phyloP scores from a whole-genome alignment of 257 asterid species.

The Fraxinus anomala region DNA sequence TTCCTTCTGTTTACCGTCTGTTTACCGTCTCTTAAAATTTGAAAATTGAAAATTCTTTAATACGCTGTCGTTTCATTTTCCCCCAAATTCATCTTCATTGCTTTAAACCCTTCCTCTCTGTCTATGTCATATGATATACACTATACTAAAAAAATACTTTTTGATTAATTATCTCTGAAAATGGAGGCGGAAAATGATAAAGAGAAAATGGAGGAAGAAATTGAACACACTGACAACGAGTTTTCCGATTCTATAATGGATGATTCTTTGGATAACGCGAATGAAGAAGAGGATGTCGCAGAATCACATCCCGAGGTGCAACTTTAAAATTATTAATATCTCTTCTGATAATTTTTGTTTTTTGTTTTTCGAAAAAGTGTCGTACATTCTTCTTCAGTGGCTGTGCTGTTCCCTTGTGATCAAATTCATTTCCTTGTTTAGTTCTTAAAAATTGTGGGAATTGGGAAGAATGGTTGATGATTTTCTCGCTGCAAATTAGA shows the following conservation, averaged over 20 bases:
- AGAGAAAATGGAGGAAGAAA: conserved; percentile 33
- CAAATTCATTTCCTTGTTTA: conserved; percentile 19
- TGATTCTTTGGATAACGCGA: conserved; percentile 35
- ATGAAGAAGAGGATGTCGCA: conserved; percentile 35
- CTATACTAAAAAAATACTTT: conserved; percentile 4
- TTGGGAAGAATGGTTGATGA: conserved; percentile 7
- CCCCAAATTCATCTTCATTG: conserved; percentile 17
- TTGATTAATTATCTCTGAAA: conserved; percentile 17
- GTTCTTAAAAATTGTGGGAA: neutral
- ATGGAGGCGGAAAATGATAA: conserved; percentile 37
- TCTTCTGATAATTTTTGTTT: neutral
- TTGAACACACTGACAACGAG: conserved; percentile 30
- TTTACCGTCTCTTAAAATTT: neutral
- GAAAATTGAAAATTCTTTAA: neutral
- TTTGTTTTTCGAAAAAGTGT: neutral
- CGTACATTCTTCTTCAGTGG: conserved; percentile 21
- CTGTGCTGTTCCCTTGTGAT: conserved; percentile 28
- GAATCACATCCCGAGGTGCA: conserved; percentile 53
- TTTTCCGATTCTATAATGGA: conserved; percentile 40
- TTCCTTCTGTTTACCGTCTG: neutral
- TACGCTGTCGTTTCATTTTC: conserved; percentile 29
- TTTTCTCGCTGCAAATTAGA: neutral
- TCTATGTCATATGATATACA: neutral
- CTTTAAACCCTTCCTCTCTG: conserved; percentile 32
- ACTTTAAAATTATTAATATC: conserved; percentile 3